Conservation (phyloP, 2,329 filamentous ascomycete genomes). For the Scedosporium apiospermum region DNA sequence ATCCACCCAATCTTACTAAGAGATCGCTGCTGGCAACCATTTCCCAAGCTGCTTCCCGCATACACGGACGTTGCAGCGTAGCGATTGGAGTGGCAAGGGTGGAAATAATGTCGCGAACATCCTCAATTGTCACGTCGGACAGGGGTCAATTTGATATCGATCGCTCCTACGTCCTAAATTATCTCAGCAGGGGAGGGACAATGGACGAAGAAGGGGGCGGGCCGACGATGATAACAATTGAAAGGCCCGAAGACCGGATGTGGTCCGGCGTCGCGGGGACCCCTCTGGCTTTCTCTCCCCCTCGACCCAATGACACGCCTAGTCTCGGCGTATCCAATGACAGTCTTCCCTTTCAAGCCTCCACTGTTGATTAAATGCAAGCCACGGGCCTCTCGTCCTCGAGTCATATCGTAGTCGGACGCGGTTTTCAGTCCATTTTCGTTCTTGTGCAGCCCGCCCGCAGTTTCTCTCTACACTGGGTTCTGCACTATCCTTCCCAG, state of each 20-base stretch:
- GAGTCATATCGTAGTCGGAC: not conserved
- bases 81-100: not conserved
- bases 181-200: not conserved
- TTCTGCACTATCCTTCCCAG: not conserved
- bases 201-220: not conserved
- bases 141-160: not conserved
- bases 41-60: not conserved
- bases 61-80: not conserved
- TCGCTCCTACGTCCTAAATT: not conserved
- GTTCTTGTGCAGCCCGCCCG: not conserved
- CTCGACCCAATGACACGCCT: not conserved
- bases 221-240: not conserved
- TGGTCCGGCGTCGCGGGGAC: not conserved
- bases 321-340: not conserved
- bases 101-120: not conserved
- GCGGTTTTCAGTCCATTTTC: not conserved
- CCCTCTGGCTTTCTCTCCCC: not conserved
- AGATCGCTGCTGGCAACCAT: not conserved
- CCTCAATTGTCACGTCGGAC: not conserved
- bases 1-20: not conserved
- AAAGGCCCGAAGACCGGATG: not conserved
- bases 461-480: not conserved
- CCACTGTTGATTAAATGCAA: not conserved
- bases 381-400: not conserved
- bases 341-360: not conserved